phyloP scores from a whole-genome alignment of 2,329 filamentous ascomycete genomes.

The Fusarium coicis region DNA sequence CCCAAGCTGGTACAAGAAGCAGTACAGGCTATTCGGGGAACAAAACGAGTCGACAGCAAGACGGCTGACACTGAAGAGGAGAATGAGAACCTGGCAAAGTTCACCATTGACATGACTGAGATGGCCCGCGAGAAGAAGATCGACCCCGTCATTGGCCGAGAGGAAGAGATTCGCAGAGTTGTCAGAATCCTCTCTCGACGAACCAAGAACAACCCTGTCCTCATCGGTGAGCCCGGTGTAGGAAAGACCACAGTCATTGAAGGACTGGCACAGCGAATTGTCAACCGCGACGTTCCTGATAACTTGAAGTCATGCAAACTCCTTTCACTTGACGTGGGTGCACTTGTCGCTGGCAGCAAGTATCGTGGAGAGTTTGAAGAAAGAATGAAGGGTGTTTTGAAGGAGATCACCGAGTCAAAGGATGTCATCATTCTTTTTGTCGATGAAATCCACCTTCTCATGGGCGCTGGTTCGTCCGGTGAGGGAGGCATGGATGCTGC shows the following conservation, averaged over 20 bases:
- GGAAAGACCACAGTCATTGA: constrained; percentile 99
- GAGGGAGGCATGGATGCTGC: constrained; percentile 99
- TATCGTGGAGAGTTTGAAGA: constrained; percentile 99
- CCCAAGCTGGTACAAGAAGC: constrained; percentile 89
- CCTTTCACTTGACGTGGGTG: constrained; percentile 93
- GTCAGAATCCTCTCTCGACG: constrained; percentile 90
- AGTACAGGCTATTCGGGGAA: constrained; percentile 91
- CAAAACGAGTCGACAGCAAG: constrained; percentile 93
- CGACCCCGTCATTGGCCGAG: constrained; percentile 94
- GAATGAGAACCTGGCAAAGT: constrained; percentile 96
- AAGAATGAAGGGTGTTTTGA: constrained; percentile 98
- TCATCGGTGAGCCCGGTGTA: constrained; percentile 97
- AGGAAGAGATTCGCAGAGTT: constrained; percentile 93
- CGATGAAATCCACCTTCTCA: constrained; percentile 97
- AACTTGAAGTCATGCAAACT: constrained; percentile 94
- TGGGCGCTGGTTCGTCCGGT: constrained; percentile 94
- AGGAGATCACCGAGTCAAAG: constrained; percentile 93
- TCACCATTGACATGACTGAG: constrained; percentile 97
- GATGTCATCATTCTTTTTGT: constrained; percentile 98
- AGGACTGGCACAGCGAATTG: constrained; percentile 92
- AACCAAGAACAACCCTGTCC: constrained; percentile 98
- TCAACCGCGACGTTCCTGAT: constrained; percentile 95
- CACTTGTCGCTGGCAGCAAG: constrained; percentile 96
- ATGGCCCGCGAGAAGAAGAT: constrained; percentile 98
- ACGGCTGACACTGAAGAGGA: constrained; percentile 93